These are phyloP conservation scores for Aeminium ludgeri DNA, from an alignment of 495 filamentous ascomycete genomes.

Conservation along the genomic window DNA sequence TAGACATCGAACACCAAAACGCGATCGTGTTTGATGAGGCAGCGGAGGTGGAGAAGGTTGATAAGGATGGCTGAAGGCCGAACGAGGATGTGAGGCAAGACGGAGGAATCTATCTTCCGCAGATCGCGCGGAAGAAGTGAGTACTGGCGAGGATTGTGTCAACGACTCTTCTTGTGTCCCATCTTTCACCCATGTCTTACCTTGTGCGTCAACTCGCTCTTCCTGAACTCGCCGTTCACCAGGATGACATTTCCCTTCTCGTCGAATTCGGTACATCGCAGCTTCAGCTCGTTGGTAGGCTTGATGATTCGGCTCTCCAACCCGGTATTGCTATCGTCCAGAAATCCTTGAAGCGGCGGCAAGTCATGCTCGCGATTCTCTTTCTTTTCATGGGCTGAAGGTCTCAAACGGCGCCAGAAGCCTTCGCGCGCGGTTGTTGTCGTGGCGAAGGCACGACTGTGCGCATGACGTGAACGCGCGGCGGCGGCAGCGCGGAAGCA, in stretches of 20 bases:
- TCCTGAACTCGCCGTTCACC: conserved; percentile 90
- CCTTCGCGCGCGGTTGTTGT: conserved; percentile 1
- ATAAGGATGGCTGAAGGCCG: conserved; percentile 87
- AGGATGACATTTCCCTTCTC: conserved; percentile 86
- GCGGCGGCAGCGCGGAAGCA: neutral
- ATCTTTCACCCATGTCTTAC: conserved; percentile 30
- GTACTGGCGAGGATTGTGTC: conserved; percentile 40
- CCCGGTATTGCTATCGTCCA: conserved; percentile 30
- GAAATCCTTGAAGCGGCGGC: conserved; percentile 29
- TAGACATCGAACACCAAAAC: conserved; percentile 93
- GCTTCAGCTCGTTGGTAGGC: conserved; percentile 57
- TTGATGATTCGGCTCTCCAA: conserved; percentile 46
- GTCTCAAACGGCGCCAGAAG: conserved; percentile 12
- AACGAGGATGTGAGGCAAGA: conserved; percentile 90
- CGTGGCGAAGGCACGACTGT: conserved; percentile 5
- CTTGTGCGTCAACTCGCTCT: conserved; percentile 89
- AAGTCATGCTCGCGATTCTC: conserved; percentile 29
- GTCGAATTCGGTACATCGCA: conserved; percentile 91
- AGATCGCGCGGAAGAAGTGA: conserved; percentile 89
- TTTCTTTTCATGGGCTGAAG: conserved; percentile 1
- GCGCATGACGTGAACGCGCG: neutral
- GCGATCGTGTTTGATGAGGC: conserved; percentile 83
- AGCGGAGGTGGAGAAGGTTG: conserved; percentile 82
- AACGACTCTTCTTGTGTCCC: conserved; percentile 10
- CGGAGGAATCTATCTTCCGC: conserved; percentile 94